These are phyloP conservation scores for Flaveria bidentis DNA, from an alignment of 129 eudicot genomes.

Conservation along the genomic window DNA sequence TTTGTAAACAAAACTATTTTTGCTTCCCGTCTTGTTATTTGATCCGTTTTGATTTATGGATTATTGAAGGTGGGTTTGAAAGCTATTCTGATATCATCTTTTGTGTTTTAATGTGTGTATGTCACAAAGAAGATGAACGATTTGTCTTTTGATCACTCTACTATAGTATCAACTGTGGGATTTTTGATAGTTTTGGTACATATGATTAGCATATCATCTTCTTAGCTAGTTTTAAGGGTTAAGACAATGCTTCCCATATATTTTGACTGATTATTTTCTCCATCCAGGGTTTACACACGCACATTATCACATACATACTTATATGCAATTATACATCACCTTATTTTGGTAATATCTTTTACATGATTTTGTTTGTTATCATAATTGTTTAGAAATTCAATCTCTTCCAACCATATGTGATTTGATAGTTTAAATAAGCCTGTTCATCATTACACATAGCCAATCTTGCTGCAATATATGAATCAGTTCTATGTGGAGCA, in stretches of 20 bases:
- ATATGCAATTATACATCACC: background rate
- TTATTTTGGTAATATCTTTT: background rate
- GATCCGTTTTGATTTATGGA: background rate
- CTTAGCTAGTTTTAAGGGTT: background rate
- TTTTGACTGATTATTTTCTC: background rate
- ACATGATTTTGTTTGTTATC: background rate
- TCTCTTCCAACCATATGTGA: background rate
- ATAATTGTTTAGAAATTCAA: too few relatives aligned
- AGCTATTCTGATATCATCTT: background rate
- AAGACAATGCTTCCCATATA: background rate
- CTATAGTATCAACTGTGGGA: background rate
- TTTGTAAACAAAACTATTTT: background rate
- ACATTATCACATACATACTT: background rate
- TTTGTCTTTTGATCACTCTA: background rate
- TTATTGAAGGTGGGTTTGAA: background rate
- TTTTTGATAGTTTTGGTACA: background rate
- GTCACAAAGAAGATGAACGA: background rate
- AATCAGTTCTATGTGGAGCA: background rate
- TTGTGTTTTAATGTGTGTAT: background rate
- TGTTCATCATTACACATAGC: background rate
- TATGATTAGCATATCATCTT: background rate
- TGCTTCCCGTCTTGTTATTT: too few relatives aligned
- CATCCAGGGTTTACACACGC: background rate
- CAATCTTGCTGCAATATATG: background rate
- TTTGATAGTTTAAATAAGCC: background rate